A percentile compares a stretch with the other conserved stretches of the same genome.
Conservation (phyloP, 73 alveolate species). For the Symbiodinium natans region DNA sequence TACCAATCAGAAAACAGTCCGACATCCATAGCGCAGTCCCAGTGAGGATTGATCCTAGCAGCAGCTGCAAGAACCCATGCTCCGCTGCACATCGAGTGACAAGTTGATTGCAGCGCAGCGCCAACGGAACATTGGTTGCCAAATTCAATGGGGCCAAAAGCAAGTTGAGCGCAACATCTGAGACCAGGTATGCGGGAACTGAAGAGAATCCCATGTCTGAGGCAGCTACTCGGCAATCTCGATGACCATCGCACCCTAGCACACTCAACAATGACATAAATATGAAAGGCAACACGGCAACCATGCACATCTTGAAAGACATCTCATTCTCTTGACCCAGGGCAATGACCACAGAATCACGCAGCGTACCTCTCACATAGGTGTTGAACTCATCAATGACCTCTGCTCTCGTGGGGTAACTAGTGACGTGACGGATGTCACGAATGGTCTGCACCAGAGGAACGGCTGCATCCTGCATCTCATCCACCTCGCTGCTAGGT, state of each 20-base stretch:
- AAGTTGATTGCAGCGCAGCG: background rate
- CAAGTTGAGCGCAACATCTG: background rate
- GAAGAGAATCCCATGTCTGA: constrained; percentile 1
- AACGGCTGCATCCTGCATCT: background rate
- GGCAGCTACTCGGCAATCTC: constrained; percentile 12
- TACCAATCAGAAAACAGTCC: background rate
- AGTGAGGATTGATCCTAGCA: background rate
- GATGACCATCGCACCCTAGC: constrained; percentile 24
- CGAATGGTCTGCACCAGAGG: background rate
- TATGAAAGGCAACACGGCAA: constrained; percentile 4
- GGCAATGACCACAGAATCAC: constrained; percentile 2
- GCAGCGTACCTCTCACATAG: constrained; percentile 45
- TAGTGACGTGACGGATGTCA: constrained; percentile 42
- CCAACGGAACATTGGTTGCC: background rate
- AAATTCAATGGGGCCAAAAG: background rate
- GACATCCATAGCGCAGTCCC: background rate
- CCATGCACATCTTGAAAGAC: constrained; percentile 25
- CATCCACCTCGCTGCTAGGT: too few relatives aligned
- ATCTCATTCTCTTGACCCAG: constrained; percentile 24
- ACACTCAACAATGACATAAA: background rate
- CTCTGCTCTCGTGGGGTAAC: constrained; percentile 26
- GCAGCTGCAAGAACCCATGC: background rate
- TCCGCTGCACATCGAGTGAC: background rate
- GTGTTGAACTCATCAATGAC: constrained; percentile 22
- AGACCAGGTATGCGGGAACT: background rate